Base-by-base conservation (phyloP, 495 filamentous ascomycete species). In the Cercophora scortea region DNA sequence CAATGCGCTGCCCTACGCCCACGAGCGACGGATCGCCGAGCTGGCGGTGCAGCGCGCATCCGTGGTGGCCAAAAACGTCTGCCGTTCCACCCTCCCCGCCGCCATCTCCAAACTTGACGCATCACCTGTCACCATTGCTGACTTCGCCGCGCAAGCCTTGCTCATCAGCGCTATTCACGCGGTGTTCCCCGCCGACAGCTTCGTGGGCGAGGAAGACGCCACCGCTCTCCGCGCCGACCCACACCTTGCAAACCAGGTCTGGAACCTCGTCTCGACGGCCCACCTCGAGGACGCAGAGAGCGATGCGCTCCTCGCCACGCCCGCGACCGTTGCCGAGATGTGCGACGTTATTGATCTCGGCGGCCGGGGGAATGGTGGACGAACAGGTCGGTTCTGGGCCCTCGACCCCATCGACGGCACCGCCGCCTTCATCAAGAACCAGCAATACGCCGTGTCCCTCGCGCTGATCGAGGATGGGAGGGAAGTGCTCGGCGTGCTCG, bases 371-470 rank as follows among this genome's bases (percentile, higher is more conserved):
- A 55, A 50, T 1, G 71, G 73, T 33, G 69, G 66, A 0, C 57
- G 54, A 6, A 60, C 59, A 1, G 67, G 67, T 1, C 65, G 77
- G n/a, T 65, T 75, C 16, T 85, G 81, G 81, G 73, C 76, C 8
- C 61, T 85, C 17, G 81, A 85, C 58, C 81, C 81, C 1, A 76
- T 85, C 11, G 81, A 85, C 48, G 81, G 81, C 33, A 85, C 81
- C 4, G 74, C 72, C 3, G 74, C 75, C 6, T 85, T 79, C 52
- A 71, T 85, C 47, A 62, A 64, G 35, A 73, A 72, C 8, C 72
- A 77, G 58, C 81, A 85, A 57, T 85, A 83, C 49, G 80, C 74
- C 2, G 76, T 85, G 1, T 76, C 72, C 46, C 63, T 83, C 10
- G 71, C 73, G 5, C 62, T 85, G 38, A 56, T 83, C 2, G 73